A percentile compares a stretch with the other conserved stretches of the same genome.
Evolutionary conservation across 2,329 filamentous ascomycete species (phyloP).

Genomic region (Epichloe brachyelytri): DNA sequence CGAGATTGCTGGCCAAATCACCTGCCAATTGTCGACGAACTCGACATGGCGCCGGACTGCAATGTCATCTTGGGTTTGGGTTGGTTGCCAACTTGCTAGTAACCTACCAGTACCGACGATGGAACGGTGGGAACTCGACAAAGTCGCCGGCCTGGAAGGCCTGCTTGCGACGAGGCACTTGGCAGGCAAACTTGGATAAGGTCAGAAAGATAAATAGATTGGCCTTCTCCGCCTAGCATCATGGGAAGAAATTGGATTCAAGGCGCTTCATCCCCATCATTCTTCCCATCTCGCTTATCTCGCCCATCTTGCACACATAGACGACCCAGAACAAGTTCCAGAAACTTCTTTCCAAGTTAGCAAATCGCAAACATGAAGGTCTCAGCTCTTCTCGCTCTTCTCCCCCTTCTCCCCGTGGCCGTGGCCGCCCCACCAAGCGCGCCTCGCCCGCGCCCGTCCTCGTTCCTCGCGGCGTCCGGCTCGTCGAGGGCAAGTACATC

Average conservation of each 20-base stretch:
- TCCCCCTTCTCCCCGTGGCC: slow-evolving; percentile 20
- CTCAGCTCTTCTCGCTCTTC: slow-evolving; percentile 20
- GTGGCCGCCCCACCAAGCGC: slow-evolving; percentile 19
- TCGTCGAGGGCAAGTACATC: slow-evolving; percentile 25
- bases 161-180: neutral
- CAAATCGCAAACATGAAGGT: slow-evolving; percentile 14
- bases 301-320: neutral
- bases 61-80: neutral
- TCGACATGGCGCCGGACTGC: neutral
- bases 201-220: neutral
- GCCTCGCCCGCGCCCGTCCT: slow-evolving; percentile 21
- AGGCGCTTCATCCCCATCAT: neutral
- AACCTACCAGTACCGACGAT: neutral
- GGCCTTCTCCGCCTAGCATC: neutral
- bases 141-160: neutral
- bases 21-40: neutral
- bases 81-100: neutral
- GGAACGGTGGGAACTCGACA: neutral
- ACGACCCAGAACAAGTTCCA: neutral
- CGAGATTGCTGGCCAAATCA: neutral
- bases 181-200: neutral
- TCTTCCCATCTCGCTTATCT: neutral
- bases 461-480: slow-evolving; percentile 17
- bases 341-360: neutral
- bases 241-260: neutral